These are phyloP conservation scores for Lactarius deliciosus DNA, from an alignment of 768 basidiomycete species.

Conservation along the genomic window DNA sequence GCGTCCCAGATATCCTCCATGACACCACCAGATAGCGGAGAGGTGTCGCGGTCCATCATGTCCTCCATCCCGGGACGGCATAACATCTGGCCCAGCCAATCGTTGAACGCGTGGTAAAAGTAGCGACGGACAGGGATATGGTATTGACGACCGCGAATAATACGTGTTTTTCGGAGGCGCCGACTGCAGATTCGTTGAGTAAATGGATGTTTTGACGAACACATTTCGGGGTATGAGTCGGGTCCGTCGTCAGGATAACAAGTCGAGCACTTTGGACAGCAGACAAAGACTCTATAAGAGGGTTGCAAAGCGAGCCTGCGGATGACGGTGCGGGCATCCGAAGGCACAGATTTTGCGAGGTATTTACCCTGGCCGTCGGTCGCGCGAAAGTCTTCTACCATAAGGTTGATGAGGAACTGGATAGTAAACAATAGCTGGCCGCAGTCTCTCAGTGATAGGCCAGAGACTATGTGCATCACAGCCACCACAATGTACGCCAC, in stretches of 20 bases:
- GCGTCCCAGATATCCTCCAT: constrained; percentile 22
- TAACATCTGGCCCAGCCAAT: constrained; percentile 12
- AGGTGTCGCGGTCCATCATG: background rate
- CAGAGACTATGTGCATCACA: background rate
- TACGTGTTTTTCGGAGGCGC: background rate
- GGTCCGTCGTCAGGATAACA: constrained; percentile 11
- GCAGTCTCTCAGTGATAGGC: background rate
- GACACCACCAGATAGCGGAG: background rate
- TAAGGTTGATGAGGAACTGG: background rate
- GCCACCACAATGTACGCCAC: background rate
- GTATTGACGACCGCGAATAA: background rate
- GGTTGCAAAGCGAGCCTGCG: background rate
- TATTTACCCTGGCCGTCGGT: background rate
- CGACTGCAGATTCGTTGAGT: background rate
- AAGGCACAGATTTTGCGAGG: background rate
- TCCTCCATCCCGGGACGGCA: constrained; percentile 16
- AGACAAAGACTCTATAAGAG: background rate
- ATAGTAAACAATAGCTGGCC: background rate
- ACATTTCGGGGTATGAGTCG: constrained; percentile 9
- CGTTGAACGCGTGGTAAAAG: constrained; percentile 18
- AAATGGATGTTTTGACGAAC: background rate
- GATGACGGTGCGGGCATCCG: background rate
- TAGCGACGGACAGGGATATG: background rate
- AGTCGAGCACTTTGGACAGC: constrained; percentile 18
- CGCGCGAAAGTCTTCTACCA: background rate